Percentiles rank a stretch among this genome's conserved stretches.
These are phyloP conservation scores for Pleurotus platypus DNA, from an alignment of 768 basidiomycete genomes.

Conservation along the genomic window DNA sequence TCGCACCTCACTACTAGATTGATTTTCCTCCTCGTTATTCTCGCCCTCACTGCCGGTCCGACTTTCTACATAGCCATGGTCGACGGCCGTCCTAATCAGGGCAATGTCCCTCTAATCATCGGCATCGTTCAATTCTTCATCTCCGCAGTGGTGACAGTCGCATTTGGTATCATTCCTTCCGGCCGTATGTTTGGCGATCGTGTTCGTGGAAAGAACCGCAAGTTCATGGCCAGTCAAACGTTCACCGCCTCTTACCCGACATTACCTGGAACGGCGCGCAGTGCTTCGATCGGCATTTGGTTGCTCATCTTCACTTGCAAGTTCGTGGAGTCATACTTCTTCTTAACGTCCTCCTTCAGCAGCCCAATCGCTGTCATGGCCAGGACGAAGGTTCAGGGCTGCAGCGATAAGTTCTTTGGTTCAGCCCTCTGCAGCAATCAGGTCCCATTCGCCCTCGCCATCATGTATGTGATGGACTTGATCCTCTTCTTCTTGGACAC, in stretches of 20 bases:
- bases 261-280: conserved; percentile 67
- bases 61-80: conserved; percentile 91
- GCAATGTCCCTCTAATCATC: conserved; percentile 82
- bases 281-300: conserved; percentile 87
- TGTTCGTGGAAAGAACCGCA: conserved; percentile 94
- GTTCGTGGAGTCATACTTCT: conserved; percentile 96
- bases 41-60: conserved; percentile 90
- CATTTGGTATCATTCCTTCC: conserved; percentile 88
- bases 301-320: conserved; percentile 94
- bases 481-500: conserved; percentile 99
- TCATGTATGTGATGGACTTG: conserved; percentile 99
- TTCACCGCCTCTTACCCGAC: conserved; percentile 97
- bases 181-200: conserved; percentile 99
- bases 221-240: conserved; percentile 98
- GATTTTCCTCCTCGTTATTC: conserved; percentile 85
- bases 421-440: conserved; percentile 83
- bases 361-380: conserved; percentile 97
- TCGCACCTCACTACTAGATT: conserved; percentile 94
- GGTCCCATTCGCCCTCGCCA: conserved; percentile 88
- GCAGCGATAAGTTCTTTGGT: conserved; percentile 83
- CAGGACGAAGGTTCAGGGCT: conserved; percentile 88
- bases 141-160: conserved; percentile 76
- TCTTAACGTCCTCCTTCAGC: conserved; percentile 95
- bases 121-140: conserved; percentile 93
- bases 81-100: conserved; percentile 56